Percentiles rank a stretch among this genome's conserved stretches.
phyloP scores from a whole-genome alignment of 2,329 filamentous ascomycete genomes.

The Fusarium duplospermum region DNA sequence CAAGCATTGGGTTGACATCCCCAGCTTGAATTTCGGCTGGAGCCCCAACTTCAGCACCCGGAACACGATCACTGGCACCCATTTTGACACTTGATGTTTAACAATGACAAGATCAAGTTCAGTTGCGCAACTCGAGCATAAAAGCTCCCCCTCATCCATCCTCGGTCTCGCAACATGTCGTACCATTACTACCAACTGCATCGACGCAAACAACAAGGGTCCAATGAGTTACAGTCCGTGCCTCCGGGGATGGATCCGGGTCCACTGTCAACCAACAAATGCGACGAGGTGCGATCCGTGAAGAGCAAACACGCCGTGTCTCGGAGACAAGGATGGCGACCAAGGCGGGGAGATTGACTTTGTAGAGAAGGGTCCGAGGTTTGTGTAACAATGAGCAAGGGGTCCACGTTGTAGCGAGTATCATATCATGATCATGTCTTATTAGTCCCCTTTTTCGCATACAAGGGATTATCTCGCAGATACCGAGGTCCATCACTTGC shows the following conservation, averaged over 20 bases:
- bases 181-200: conserved; percentile 1
- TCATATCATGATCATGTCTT: not conserved
- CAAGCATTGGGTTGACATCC: conserved; percentile 7
- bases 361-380: not conserved
- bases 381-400: not conserved
- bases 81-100: not conserved
- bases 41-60: not conserved
- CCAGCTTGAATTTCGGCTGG: not conserved
- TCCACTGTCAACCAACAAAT: not conserved
- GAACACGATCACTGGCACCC: not conserved
- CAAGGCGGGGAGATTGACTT: not conserved
- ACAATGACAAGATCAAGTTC: not conserved
- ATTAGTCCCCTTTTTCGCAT: not conserved
- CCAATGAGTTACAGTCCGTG: not conserved
- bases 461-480: not conserved
- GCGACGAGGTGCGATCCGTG: not conserved
- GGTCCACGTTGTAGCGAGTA: not conserved
- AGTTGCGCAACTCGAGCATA: not conserved
- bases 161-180: not conserved
- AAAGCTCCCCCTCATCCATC: not conserved
- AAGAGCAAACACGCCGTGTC: not conserved
- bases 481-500: not conserved
- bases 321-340: not conserved
- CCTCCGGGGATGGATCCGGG: not conserved
- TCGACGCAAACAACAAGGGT: not conserved